phyloP scores from a whole-genome alignment of 2,329 filamentous ascomycete species.

The Microascus cirrosus region DNA sequence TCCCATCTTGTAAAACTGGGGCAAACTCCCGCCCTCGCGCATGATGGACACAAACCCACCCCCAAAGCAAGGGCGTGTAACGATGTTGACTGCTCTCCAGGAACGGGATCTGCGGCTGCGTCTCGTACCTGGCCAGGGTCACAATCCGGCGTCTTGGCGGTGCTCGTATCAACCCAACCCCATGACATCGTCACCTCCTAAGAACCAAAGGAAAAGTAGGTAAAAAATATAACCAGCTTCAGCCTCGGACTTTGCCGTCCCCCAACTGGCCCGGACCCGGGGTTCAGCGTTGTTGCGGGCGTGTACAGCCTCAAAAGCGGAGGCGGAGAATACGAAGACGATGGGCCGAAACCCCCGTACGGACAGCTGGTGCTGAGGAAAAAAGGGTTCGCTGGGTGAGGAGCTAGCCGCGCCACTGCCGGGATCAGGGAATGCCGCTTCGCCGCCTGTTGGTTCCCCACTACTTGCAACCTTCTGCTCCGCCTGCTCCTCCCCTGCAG shows the following conservation, averaged over 20 bases:
- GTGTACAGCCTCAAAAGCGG: not conserved
- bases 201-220: not conserved
- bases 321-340: not conserved
- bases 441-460: not conserved
- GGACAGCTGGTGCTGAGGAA: not conserved
- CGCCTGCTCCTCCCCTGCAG: not conserved
- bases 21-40: not conserved
- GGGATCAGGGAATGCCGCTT: not conserved
- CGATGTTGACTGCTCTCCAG: not conserved
- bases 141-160: not conserved
- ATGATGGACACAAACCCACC: not conserved
- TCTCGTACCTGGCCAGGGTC: not conserved
- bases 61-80: not conserved
- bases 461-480: not conserved
- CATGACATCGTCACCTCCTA: not conserved
- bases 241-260: not conserved
- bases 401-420: not conserved
- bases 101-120: not conserved
- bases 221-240: not conserved
- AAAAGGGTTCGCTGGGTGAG: not conserved
- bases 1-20: not conserved
- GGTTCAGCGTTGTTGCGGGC: not conserved
- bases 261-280: not conserved
- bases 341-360: not conserved
- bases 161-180: not conserved